These are phyloP conservation scores for Mrakia hoshinonis DNA, from an alignment of 768 basidiomycete species.

Conservation along the genomic window DNA sequence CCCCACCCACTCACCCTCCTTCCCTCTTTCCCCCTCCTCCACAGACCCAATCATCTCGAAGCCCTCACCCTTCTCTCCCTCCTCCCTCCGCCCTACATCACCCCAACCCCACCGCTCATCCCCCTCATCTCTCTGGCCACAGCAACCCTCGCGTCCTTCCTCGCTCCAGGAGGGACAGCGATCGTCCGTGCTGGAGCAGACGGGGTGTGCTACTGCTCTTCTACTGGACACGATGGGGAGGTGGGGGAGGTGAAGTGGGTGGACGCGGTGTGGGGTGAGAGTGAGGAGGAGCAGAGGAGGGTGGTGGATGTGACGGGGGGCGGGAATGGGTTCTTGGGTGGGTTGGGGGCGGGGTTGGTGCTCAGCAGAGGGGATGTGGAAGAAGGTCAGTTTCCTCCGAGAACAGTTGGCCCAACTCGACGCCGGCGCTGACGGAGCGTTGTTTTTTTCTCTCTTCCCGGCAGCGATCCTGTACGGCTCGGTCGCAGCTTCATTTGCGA, in stretches of 20 bases:
- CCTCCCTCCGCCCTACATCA: not conserved
- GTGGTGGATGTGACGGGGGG: conserved; percentile 27
- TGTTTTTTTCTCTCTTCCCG: no score
- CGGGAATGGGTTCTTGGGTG: conserved; percentile 27
- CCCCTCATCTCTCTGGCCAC: conserved; percentile 10
- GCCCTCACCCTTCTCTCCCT: conserved; percentile 23
- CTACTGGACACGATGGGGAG: not conserved
- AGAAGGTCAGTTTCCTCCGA: conserved; percentile 18
- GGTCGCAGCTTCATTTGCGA: conserved; percentile 26
- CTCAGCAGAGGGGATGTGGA: conserved; percentile 2
- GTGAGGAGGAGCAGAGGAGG: conserved; percentile 16
- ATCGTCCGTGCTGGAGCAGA: conserved; percentile 16
- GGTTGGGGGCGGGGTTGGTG: conserved; percentile 16
- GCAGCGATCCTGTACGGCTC: conserved; percentile 20
- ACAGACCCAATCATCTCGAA: conserved; percentile 28
- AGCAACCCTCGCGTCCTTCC: not conserved
- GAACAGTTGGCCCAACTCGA: no score
- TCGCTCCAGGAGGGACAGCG: not conserved
- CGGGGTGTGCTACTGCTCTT: conserved; percentile 16
- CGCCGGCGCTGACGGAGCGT: no score
- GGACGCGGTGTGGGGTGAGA: conserved; percentile 20
- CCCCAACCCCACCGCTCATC: not conserved
- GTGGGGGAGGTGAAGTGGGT: conserved; percentile 5
- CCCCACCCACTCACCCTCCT: not conserved
- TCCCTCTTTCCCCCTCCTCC: not conserved